Evolutionary conservation across 306 rosid species (phyloP), one percentile per base, ranked within the genome.

Genomic region (Corylus avellana): DNA sequence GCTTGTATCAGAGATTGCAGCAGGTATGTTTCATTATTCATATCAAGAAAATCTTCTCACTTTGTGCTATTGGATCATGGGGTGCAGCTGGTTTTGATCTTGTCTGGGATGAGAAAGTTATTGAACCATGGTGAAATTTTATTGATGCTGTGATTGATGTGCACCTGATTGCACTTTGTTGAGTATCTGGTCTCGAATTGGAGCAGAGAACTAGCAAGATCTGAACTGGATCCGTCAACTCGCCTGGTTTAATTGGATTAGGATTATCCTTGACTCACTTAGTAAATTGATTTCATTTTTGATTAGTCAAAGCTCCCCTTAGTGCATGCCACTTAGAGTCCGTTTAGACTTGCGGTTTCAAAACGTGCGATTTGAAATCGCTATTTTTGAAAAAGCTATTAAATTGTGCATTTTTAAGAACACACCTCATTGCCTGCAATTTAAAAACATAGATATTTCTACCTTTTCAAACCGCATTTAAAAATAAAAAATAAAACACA

Each of bases 1-100:
- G 50, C 86, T 86, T 59, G 76, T 74, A 49, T 80, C 91, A 64
- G 97, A 91, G 58, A 85, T 88, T 72, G 75, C 76, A 54, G 84
- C 85, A 64, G 98, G 97, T 92, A 90, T 9, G 46, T 48, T 12
- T 39, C 22, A 70, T 25, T 12, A 50, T 49, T 22, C 59, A 14
- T 18, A 12, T 56, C 32, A 66, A 50, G 42, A 12, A 8, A 42
- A 39, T 2, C 44, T 1, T 18, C n/a, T 47, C 25, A 9, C 39
- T 54, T 37, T 39, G 22, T 64, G 70, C 70, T 7, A 64, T 16
- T 11, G 12, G 35, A 35, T 53, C 17, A 25, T 25, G 55, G 7
- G 16, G 12, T 57, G 50, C 0, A 3, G 5, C 37, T n/a, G 47
- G 12, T 74, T 32, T 7, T 14, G 35, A 25, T 14, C 13, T 12